Conservation (phyloP, 2,329 filamentous ascomycete genomes). For the Phaeoacremonium minimum region DNA sequence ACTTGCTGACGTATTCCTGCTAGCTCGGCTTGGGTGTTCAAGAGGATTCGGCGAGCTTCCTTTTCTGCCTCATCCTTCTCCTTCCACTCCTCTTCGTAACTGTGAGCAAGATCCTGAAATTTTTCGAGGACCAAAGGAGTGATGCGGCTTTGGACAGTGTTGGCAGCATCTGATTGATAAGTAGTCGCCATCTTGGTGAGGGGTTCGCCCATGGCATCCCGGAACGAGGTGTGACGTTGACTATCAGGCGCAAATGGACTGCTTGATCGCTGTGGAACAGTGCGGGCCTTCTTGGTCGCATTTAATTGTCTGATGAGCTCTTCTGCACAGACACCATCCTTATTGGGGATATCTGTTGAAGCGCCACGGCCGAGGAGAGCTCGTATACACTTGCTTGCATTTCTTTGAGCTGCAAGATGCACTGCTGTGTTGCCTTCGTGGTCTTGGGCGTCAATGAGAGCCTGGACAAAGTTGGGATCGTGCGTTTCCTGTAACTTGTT, state of each 20-base stretch:
- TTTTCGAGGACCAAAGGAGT: slow-evolving; percentile 67
- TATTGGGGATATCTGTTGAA: slow-evolving; percentile 76
- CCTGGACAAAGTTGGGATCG: slow-evolving; percentile 70
- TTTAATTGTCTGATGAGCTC: slow-evolving; percentile 77
- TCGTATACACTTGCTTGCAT: slow-evolving; percentile 86
- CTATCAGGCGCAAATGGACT: slow-evolving; percentile 63
- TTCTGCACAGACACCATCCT: slow-evolving; percentile 77
- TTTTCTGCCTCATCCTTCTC: slow-evolving; percentile 68
- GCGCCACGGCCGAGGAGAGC: slow-evolving; percentile 75
- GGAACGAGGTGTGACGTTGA: slow-evolving; percentile 49
- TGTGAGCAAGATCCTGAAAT: slow-evolving; percentile 64
- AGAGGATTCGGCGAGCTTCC: slow-evolving; percentile 62
- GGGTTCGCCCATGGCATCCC: slow-evolving; percentile 42
- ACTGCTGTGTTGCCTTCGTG: slow-evolving; percentile 83
- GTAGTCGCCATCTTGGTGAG: slow-evolving; percentile 32
- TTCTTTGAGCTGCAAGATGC: slow-evolving; percentile 71
- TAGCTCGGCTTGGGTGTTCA: slow-evolving; percentile 65
- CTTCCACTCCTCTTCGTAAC: slow-evolving; percentile 70
- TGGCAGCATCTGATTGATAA: slow-evolving; percentile 62
- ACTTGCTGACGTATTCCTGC: slow-evolving; percentile 56
- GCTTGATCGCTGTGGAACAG: slow-evolving; percentile 69
- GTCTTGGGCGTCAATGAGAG: slow-evolving; percentile 78
- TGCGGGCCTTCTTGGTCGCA: slow-evolving; percentile 60
- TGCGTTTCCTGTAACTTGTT: slow-evolving; percentile 79
- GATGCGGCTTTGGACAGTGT: slow-evolving; percentile 65